A percentile compares a stretch with the other conserved stretches of the same genome.
phyloP scores from a whole-genome alignment of 257 asterid genomes.

The Nicotiana attenuata region DNA sequence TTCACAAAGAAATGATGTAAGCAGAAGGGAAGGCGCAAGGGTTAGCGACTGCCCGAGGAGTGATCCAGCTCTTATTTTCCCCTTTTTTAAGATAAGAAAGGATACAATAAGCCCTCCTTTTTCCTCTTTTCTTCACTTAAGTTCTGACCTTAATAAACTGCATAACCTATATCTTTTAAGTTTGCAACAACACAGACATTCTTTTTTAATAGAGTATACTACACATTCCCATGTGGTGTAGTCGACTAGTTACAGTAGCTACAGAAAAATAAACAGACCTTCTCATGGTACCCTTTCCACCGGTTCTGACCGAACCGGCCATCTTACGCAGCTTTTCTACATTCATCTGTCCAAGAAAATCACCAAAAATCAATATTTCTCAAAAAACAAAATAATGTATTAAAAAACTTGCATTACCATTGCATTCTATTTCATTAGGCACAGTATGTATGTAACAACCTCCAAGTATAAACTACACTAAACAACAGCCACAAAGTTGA shows the following conservation, averaged over 20 bases:
- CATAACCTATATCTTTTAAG: neutral
- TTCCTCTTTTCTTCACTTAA: neutral
- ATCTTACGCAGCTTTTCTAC: slow-evolving; percentile 71
- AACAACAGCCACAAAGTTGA: neutral
- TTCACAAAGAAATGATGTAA: no score
- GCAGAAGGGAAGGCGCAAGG: no score
- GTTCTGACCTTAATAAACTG: neutral
- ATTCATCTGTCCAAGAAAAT: slow-evolving; percentile 48
- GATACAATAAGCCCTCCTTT: no score
- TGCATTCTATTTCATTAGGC: neutral
- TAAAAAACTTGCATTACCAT: neutral
- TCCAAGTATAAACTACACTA: neutral
- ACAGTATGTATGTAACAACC: neutral
- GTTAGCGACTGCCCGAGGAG: no score
- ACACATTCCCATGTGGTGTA: neutral
- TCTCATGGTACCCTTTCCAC: slow-evolving; percentile 76
- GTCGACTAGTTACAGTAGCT: neutral
- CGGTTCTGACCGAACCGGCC: slow-evolving; percentile 77
- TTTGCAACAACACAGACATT: neutral
- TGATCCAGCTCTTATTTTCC: no score
- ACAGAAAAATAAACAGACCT: slow-evolving; percentile 33
- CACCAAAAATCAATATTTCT: neutral
- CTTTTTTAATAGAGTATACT: neutral
- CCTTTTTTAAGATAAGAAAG: no score
- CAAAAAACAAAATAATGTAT: neutral